Base-by-base conservation (phyloP, 441 rosid species). In the Rhodomyrtus psidioides region DNA sequence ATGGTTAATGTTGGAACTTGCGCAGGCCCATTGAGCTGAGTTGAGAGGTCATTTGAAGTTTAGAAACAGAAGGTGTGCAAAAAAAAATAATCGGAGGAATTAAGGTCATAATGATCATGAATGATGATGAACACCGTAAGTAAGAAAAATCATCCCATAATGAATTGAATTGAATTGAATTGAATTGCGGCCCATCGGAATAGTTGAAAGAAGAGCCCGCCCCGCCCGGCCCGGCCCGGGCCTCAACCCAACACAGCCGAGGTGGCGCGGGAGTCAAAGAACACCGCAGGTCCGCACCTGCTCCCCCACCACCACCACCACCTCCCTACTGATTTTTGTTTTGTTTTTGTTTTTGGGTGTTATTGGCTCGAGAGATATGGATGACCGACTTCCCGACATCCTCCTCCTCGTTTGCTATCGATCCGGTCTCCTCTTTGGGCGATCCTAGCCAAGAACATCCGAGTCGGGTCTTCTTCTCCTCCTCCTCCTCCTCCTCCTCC, bases 401-500 rank as follows among this genome's bases (percentile, higher is more conserved):
- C 49, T 65, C 2, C 79, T 70, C 23, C 1, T 39, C 59, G 12
- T 56, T 12, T 23, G 49, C 39, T 39, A 49, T 70, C 39, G 49
- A 70, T 70, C 79, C 79, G 49, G 16, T 21, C 49, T 70, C 21
- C 49, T 70, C 5, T 12, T 21, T 13, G 79, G 79, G 79, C 15
- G n/a, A 21, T 39, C 79, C 51, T 70, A 39, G 79, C 49, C 15
- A 39, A 39, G 49, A 39, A 3, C 79, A 21, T 70, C 2, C 79
- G n/a, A 12, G 49, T 70, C 15, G n/a, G 13, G 13, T 19, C 15
- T 39, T 70, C 79, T 70, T 10, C n/a, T 65, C 19, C 26, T 1
- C 21, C 16, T 53, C n/a, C 14, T 70, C 21, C 12, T 94, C 34
- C 34, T 34, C 34, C 34, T 34, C 87, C 84, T 91, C 86, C 34